Base-by-base conservation (phyloP, 768 basidiomycete genomes). In the Boletus insuetus region DNA sequence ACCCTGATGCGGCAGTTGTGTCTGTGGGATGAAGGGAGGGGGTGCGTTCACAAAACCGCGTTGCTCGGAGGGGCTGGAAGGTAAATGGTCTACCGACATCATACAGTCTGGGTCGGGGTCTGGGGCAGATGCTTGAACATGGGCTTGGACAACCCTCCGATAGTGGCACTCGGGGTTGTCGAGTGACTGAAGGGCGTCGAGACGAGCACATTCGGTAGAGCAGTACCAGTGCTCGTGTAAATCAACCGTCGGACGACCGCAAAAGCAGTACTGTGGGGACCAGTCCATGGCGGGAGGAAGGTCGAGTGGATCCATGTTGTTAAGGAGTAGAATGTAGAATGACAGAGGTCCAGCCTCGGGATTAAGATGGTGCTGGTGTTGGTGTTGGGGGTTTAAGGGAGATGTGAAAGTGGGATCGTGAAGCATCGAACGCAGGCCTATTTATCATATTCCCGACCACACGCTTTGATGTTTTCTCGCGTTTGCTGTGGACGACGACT, bases 161-260 rank as follows among this genome's bases (percentile, higher is more conserved):
- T 70, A 70, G 29, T 70, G 70, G 39, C 58, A 62, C 19, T 65
- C 39, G 6, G 56, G 48, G 14, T 50, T 51, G 3, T 46, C 60
- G 22, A 72, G 65, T 4, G 69, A 62, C 24, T 62, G 60, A 17
- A 71, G 58, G 24, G 71, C 48, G 24, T 72, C 70, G 16, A 17
- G 37, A 20, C 63, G 69, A 10, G 69, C 71, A 12, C 71, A 72
- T 0, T 51, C 2, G 3, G 53, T 55, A 19, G 70, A 70, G 38
- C 69, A 70, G 44, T 58, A 72, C 55, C 56, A 70, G 42, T 63
- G 67, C 0, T 72, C 69, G 37, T 70, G 69, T 12, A 49, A 59
- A 47, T 61, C 51, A 0, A 58, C 40, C 0, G 69, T 70, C 37
- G 40, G 45, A 13, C 38, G 54, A 16, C 70, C 71, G 16, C 69